phyloP scores from a whole-genome alignment of 75 land plant genomes.

The Picea glauca region DNA sequence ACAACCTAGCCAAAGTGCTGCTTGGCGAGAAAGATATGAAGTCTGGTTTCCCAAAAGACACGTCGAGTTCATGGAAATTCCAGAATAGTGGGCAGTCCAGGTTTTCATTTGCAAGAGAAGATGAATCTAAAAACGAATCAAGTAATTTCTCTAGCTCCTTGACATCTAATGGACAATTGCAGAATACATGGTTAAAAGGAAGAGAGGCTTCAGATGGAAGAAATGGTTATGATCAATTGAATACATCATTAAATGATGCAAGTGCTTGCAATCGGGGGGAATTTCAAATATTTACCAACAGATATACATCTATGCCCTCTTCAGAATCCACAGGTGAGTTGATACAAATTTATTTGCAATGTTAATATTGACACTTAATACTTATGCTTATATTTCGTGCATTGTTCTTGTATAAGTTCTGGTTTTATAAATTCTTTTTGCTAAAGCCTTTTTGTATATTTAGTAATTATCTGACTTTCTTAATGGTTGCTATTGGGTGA shows the following conservation, averaged over 20 bases:
- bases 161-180: neutral
- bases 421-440: neutral
- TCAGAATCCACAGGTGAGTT: neutral
- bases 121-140: conserved; percentile 22
- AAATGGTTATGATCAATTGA: conserved; percentile 3
- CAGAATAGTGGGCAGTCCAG: conserved; percentile 59
- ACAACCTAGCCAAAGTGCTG: conserved; percentile 34
- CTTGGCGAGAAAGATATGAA: conserved; percentile 30
- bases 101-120: conserved; percentile 90
- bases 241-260: neutral
- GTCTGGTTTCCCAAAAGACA: conserved; percentile 15
- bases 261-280: conserved; percentile 1
- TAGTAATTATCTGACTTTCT: neutral
- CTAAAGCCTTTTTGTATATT: neutral
- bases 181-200: neutral
- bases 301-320: neutral
- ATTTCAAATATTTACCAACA: neutral
- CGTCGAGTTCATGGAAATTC: conserved; percentile 27
- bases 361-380: neutral
- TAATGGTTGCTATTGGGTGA: neutral
- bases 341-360: neutral
- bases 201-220: neutral
- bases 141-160: neutral
- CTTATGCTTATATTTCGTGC: no score
- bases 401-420: neutral